phyloP scores from a whole-genome alignment of 768 basidiomycete species.

The Termitomyces sp. region DNA sequence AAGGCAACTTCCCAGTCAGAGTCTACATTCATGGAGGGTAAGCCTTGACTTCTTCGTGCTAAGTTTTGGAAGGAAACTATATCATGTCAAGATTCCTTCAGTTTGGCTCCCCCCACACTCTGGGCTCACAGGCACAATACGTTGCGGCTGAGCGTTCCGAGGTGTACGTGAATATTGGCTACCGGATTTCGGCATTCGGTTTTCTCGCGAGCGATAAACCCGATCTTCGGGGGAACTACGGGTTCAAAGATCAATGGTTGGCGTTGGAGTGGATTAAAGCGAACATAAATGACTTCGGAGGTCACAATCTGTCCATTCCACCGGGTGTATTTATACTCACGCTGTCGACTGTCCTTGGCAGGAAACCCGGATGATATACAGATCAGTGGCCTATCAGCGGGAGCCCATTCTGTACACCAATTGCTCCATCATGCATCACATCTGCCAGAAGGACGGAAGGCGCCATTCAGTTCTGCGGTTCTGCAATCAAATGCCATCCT shows the following conservation, averaged over 20 bases:
- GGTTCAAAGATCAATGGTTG: constrained; percentile 82
- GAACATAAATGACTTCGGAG: constrained; percentile 67
- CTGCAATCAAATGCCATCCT: constrained; percentile 74
- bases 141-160: constrained; percentile 57
- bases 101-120: constrained; percentile 67
- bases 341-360: constrained; percentile 16
- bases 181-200: constrained; percentile 71
- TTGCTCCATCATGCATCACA: constrained; percentile 64
- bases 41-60: not conserved
- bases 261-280: constrained; percentile 67
- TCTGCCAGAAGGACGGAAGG: constrained; percentile 45
- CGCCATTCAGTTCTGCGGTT: constrained; percentile 62
- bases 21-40: constrained; percentile 79
- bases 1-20: constrained; percentile 52
- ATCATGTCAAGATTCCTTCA: constrained; percentile 55
- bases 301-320: constrained; percentile 20
- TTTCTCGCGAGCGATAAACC: constrained; percentile 67
- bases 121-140: constrained; percentile 60
- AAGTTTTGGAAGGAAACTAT: not conserved
- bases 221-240: constrained; percentile 64
- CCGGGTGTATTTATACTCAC: not conserved
- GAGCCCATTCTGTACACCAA: constrained; percentile 73
- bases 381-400: constrained; percentile 68
- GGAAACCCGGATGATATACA: constrained; percentile 58
- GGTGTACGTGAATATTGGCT: constrained; percentile 75